phyloP scores from a whole-genome alignment of 768 basidiomycete genomes.

The Lentinula lateritia region DNA sequence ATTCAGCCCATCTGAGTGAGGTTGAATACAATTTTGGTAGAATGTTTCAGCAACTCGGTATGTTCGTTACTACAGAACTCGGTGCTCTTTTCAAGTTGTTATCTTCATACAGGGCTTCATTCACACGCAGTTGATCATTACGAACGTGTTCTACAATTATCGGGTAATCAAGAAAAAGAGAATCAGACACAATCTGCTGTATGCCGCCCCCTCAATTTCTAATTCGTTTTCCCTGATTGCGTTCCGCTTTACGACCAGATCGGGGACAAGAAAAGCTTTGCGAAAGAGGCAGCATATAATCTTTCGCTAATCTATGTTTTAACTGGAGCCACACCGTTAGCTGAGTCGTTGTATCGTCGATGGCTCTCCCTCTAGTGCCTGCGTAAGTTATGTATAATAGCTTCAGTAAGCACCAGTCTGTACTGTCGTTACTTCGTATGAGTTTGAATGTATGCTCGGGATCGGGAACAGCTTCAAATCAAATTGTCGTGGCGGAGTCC shows the following conservation, averaged over 20 bases:
- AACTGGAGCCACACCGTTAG: constrained; percentile 70
- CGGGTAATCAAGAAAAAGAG: constrained; percentile 29
- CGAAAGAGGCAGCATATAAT: constrained; percentile 83
- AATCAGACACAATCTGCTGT: neutral
- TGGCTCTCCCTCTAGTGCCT: constrained; percentile 69
- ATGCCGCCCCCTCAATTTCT: constrained; percentile 17
- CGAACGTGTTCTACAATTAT: constrained; percentile 62
- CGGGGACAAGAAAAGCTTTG: constrained; percentile 44
- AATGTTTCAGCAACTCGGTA: constrained; percentile 90
- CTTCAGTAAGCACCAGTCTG: too few relatives aligned
- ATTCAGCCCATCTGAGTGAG: constrained; percentile 50
- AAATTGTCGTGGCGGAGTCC: too few relatives aligned
- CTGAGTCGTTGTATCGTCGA: constrained; percentile 61
- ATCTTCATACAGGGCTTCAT: constrained; percentile 53
- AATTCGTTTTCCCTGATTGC: constrained; percentile 13
- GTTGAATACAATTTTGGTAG: constrained; percentile 93
- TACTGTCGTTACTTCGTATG: too few relatives aligned
- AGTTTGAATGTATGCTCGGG: too few relatives aligned
- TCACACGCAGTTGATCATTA: constrained; percentile 85
- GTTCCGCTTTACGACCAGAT: constrained; percentile 4
- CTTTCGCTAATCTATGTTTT: constrained; percentile 76
- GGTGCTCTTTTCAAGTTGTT: neutral
- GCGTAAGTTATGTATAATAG: too few relatives aligned
- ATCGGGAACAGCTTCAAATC: too few relatives aligned
- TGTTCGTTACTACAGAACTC: constrained; percentile 10